Evolutionary conservation across 306 rosid species (phyloP).

Genomic region (Cicer judaicum): DNA sequence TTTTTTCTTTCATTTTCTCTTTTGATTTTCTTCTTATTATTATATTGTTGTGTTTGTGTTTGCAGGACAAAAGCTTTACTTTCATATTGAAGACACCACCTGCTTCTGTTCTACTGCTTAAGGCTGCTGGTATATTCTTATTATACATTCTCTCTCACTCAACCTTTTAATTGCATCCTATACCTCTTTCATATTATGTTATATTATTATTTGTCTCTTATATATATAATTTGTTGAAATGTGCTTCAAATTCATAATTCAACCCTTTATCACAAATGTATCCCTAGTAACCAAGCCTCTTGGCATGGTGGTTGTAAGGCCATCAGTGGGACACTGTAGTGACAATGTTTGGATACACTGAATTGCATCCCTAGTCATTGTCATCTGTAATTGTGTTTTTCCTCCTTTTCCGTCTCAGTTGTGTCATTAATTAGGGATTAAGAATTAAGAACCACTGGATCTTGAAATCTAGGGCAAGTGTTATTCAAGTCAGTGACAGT

Average conservation of each 20-base stretch:
- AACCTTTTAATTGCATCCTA: slow-evolving; percentile 7
- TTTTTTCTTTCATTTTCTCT: background rate
- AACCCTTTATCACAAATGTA: background rate
- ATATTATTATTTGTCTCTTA: background rate
- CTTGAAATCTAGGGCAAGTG: background rate
- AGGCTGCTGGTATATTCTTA: slow-evolving; percentile 80
- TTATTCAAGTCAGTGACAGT: background rate
- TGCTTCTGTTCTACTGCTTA: slow-evolving; percentile 94
- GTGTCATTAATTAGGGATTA: background rate
- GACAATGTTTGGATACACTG: background rate
- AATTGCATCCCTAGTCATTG: background rate
- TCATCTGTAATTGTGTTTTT: background rate
- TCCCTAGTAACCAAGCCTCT: background rate
- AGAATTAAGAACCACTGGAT: slow-evolving; percentile 14
- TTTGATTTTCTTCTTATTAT: no score
- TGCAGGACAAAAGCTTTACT: slow-evolving; percentile 93
- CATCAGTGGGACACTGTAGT: background rate
- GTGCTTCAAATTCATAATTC: background rate
- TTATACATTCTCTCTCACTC: background rate
- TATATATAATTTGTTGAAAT: background rate
- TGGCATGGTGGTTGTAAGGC: background rate
- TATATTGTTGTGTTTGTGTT: background rate
- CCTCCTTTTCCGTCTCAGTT: background rate
- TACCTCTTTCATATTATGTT: slow-evolving; percentile 46
- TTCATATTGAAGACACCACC: slow-evolving; percentile 94